phyloP scores from a whole-genome alignment of 2,329 filamentous ascomycete genomes.

The Verruconis gallopava region DNA sequence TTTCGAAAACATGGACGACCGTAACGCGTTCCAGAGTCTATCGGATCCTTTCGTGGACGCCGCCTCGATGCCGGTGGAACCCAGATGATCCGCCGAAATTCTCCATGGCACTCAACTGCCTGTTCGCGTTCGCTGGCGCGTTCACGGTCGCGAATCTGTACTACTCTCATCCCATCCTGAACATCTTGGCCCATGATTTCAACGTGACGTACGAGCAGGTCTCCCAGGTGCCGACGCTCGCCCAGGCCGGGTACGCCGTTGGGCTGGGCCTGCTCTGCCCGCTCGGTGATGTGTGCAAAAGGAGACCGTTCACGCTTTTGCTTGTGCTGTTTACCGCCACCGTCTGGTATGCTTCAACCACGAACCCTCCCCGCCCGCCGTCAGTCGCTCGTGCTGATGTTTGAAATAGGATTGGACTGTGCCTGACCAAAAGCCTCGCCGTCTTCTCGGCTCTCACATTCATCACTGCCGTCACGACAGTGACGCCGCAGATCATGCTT shows the following conservation, averaged over 20 bases:
- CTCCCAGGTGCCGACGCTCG: constrained; percentile 56
- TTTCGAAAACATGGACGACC: not conserved
- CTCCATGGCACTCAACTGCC: constrained; percentile 52
- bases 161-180: constrained; percentile 69
- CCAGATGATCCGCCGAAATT: constrained; percentile 53
- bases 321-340: constrained; percentile 57
- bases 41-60: constrained; percentile 36
- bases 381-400: too few relatives aligned
- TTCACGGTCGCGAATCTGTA: constrained; percentile 73
- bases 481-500: constrained; percentile 64
- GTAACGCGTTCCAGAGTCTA: not conserved
- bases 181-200: constrained; percentile 60
- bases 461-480: constrained; percentile 61
- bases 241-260: constrained; percentile 66
- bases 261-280: constrained; percentile 66
- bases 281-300: constrained; percentile 53
- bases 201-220: constrained; percentile 55
- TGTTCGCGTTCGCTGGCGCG: constrained; percentile 53
- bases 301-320: constrained; percentile 55
- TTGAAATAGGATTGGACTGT: constrained; percentile 51
- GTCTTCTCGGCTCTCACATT: constrained; percentile 60
- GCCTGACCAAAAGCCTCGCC: constrained; percentile 50
- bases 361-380: not conserved
- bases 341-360: constrained; percentile 38
- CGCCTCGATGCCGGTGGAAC: constrained; percentile 55